These are phyloP conservation scores for Fusarium citri DNA, from an alignment of 2,329 filamentous ascomycete genomes.

Conservation along the genomic window DNA sequence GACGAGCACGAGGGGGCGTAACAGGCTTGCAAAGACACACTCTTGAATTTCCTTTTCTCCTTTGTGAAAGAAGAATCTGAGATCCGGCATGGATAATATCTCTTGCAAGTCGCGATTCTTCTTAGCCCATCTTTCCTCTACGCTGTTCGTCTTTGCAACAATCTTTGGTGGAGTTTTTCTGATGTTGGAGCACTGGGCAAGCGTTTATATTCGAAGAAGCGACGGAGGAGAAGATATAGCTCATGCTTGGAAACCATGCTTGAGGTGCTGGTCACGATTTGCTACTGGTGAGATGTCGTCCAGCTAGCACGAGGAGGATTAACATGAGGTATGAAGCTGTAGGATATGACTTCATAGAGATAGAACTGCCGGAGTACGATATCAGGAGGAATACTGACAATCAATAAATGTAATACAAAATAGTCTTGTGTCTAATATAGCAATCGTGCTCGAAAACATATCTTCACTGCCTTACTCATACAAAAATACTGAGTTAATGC, in stretches of 20 bases:
- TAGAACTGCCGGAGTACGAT: constrained; percentile 27
- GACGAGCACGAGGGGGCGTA: constrained; percentile 41
- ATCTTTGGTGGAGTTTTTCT: constrained; percentile 34
- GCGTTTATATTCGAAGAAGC: constrained; percentile 39
- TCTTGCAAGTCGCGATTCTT: constrained; percentile 25
- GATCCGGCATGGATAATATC: constrained; percentile 29
- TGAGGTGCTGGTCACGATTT: constrained; percentile 9
- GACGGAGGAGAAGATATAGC: constrained; percentile 4
- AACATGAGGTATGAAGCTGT: constrained; percentile 34
- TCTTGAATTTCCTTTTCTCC: constrained; percentile 26
- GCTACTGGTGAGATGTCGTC: constrained; percentile 1
- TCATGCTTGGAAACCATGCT: constrained; percentile 1
- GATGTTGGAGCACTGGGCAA: constrained; percentile 40
- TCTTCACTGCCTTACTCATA: not conserved
- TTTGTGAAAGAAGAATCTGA: constrained; percentile 32
- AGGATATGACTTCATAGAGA: constrained; percentile 44
- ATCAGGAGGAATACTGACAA: constrained; percentile 1
- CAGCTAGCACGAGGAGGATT: constrained; percentile 8
- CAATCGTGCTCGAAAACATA: not conserved
- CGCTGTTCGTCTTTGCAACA: constrained; percentile 27
- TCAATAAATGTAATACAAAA: constrained; percentile 25
- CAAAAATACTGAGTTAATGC: not conserved
- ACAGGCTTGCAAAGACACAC: constrained; percentile 37
- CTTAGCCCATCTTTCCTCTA: constrained; percentile 18
- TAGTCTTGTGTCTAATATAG: not conserved